Percentiles rank a stretch among this genome's conserved stretches.
phyloP scores from a whole-genome alignment of 2,329 filamentous ascomycete species.

The Talaromyces sp. region DNA sequence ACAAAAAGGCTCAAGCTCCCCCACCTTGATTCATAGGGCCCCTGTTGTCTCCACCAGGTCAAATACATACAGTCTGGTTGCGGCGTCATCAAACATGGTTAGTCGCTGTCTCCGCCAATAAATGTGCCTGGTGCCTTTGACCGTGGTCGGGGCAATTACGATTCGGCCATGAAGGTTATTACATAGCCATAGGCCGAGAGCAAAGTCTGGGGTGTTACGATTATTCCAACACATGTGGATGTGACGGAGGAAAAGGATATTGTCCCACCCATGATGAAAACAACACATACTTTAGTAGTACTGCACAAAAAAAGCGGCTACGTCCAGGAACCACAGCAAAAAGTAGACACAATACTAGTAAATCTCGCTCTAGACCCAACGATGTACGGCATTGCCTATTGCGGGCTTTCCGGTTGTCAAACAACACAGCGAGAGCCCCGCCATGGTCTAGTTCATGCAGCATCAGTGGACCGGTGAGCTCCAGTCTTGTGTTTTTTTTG shows the following conservation, averaged over 20 bases:
- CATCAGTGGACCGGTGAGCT: neutral
- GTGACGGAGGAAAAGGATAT: neutral
- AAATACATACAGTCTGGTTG: neutral
- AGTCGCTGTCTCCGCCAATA: neutral
- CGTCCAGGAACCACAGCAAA: neutral
- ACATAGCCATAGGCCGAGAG: neutral
- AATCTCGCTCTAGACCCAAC: neutral
- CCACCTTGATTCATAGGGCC: neutral
- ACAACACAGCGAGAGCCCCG: neutral
- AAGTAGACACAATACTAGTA: neutral
- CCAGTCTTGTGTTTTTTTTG: neutral
- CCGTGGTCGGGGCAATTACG: neutral
- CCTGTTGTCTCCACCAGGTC: neutral
- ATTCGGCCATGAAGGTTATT: neutral
- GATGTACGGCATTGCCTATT: constrained; percentile 10
- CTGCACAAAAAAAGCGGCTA: neutral
- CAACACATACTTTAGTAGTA: neutral
- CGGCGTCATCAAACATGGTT: constrained; percentile 9
- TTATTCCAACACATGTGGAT: neutral
- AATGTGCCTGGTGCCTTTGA: neutral
- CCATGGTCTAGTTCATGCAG: neutral
- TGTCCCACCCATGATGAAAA: neutral
- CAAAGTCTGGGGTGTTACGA: neutral
- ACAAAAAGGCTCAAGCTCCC: neutral
- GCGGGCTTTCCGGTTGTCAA: constrained; percentile 6